Base-by-base conservation (phyloP, 78 protist species). In the Diacronema lutheri region DNA sequence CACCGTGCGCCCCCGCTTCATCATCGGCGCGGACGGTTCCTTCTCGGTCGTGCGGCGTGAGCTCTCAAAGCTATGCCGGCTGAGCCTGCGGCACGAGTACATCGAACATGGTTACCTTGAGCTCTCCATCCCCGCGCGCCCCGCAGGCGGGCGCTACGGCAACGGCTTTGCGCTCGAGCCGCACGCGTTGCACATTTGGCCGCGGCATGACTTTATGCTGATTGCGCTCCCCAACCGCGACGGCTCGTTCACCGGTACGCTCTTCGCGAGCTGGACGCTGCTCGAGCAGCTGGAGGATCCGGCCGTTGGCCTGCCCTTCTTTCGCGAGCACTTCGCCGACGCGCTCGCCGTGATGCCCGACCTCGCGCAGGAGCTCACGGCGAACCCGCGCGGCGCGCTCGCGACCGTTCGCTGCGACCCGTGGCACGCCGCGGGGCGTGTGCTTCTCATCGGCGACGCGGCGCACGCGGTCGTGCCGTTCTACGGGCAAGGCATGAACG, bases 401-500 rank as follows among this genome's bases (percentile, higher is more conserved):
- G 11, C 58, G 20, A 72, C 80, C 23, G 55, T 40, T 21, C 33
- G 40, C 33, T 46, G 55, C 40, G 1, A 25, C 10, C 80, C 80
- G 40, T 72, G 80, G 80, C 21, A 72, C 80, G 10, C 19, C 60
- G 33, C 5, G 25, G 77, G 50, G 29, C 55, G 20, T 20, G 7
- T 72, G 16, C 80, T 72, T 37, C 80, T 72, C 4, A 46, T 72
- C 80, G 80, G 80, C 26, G 80, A 72, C 58, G 80, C 80, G 20
- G 80, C 80, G 40, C 80, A 72, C 58, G 58, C 37, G 11, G 58
- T 46, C 61, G 80, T 72, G 80, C 80, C 80, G 31, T 72, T 72
- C 80, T 72, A 72, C 80, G 80, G 80, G 13, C 80, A 72, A 35
- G 80, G 80, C 37, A 72, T 72, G 80, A 72, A 72, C 35, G 41